Percentiles rank a stretch among this genome's conserved stretches.
These are phyloP conservation scores for Linnemannia schmuckeri DNA, from an alignment of 192 early-diverging fungal genomes.

Conservation along the genomic window DNA sequence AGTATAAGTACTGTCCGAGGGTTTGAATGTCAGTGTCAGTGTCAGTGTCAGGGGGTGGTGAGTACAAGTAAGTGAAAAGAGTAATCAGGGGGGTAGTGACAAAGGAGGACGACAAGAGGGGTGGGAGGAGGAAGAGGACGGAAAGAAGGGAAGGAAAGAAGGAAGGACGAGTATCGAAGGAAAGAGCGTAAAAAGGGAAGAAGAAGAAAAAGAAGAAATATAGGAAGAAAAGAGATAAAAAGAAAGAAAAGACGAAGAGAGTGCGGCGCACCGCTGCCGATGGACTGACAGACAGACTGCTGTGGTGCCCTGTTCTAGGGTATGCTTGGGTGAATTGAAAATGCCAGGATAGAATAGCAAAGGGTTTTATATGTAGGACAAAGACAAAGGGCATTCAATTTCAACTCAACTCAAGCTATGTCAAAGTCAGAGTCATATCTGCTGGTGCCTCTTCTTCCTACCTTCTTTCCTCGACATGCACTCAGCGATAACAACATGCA, in stretches of 20 bases:
- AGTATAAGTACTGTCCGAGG: not conserved
- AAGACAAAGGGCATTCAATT: too few relatives aligned
- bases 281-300: not conserved
- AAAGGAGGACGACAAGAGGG: slow-evolving; percentile 11
- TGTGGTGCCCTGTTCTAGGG: not conserved
- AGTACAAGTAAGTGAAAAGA: not conserved
- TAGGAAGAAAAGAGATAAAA: not conserved
- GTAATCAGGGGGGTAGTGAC: not conserved
- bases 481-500: too few relatives aligned
- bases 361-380: too few relatives aligned
- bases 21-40: not conserved
- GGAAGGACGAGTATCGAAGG: not conserved
- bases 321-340: too few relatives aligned
- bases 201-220: not conserved
- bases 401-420: too few relatives aligned
- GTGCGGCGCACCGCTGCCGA: not conserved
- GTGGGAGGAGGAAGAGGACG: not conserved
- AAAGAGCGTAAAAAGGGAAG: not conserved
- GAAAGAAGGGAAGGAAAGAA: not conserved
- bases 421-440: too few relatives aligned
- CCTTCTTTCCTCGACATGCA: too few relatives aligned
- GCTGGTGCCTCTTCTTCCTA: too few relatives aligned
- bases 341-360: too few relatives aligned
- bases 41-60: not conserved
- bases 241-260: not conserved